Percentiles rank a stretch among this genome's conserved stretches.
Evolutionary conservation across 192 early-diverging fungal species (phyloP).

Genomic region (Backusella macrospora): DNA sequence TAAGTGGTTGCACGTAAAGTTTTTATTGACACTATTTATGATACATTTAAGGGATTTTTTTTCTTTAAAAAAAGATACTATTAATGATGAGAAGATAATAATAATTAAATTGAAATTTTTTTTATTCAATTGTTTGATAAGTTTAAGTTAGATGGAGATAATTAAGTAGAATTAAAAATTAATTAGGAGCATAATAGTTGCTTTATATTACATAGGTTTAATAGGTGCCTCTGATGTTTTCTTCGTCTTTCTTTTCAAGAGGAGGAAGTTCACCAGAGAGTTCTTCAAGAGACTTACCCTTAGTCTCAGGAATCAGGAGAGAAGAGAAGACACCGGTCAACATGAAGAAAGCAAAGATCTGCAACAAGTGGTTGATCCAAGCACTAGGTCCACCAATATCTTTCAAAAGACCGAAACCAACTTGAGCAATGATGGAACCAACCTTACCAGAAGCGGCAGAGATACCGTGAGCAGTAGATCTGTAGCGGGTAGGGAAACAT

Average conservation of each 20-base stretch:
- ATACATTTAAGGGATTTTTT: neutral
- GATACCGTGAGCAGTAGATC: conserved; percentile 81
- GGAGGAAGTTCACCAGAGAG: conserved; percentile 47
- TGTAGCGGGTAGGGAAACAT: conserved; percentile 81
- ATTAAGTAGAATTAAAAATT: neutral
- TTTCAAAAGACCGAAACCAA: conserved; percentile 71
- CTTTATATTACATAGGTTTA: conserved; percentile 16
- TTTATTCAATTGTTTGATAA: neutral
- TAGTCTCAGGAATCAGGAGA: conserved; percentile 77
- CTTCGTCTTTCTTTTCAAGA: neutral
- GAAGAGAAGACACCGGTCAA: conserved; percentile 69
- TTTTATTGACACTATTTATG: neutral
- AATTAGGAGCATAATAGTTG: neutral
- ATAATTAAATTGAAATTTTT: neutral
- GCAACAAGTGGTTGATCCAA: conserved; percentile 62
- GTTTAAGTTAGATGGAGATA: neutral
- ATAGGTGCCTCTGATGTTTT: conserved; percentile 7
- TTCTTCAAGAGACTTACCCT: conserved; percentile 78
- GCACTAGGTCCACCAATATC: conserved; percentile 67
- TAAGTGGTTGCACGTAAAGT: neutral
- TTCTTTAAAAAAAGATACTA: neutral
- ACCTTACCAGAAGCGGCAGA: conserved; percentile 81
- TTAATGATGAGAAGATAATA: neutral
- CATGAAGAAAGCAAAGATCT: conserved; percentile 80
- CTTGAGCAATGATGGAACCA: conserved; percentile 76